These are phyloP conservation scores for Aureobasidium namibiae DNA, from an alignment of 2,329 filamentous ascomycete genomes.

Conservation along the genomic window DNA sequence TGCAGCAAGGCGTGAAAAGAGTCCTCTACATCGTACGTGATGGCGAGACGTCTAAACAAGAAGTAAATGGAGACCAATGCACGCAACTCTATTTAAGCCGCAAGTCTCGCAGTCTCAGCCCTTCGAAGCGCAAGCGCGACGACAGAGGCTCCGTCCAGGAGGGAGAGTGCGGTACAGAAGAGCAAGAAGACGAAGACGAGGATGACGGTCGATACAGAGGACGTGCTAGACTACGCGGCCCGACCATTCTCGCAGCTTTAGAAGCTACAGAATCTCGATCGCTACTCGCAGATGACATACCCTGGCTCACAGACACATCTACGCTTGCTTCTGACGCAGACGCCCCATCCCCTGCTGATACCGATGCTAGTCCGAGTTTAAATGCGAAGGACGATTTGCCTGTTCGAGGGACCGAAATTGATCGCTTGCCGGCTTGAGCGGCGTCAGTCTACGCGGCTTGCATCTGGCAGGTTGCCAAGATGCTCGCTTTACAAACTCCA, in stretches of 20 bases:
- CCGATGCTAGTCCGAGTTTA: neutral
- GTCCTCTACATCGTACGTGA: neutral
- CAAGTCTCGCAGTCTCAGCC: neutral
- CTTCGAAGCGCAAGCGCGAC: neutral
- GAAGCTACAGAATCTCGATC: neutral
- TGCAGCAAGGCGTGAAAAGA: too few relatives aligned
- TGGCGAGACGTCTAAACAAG: neutral
- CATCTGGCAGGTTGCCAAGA: neutral
- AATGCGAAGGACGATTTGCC: neutral
- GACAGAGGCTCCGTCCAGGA: neutral
- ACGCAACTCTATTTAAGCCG: neutral
- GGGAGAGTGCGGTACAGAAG: neutral
- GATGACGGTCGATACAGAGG: neutral
- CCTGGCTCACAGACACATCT: neutral
- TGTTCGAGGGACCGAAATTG: neutral
- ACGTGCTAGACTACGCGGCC: neutral
- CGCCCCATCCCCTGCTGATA: neutral
- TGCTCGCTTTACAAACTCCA: neutral
- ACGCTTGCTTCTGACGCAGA: neutral
- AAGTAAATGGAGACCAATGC: neutral
- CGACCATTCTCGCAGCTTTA: neutral
- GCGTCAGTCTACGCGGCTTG: neutral
- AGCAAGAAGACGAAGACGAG: neutral
- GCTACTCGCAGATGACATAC: neutral
- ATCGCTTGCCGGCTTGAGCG: neutral